Base-by-base conservation (phyloP, 1,284 basidiomycete genomes). In the Cryptococcus sp. region DNA sequence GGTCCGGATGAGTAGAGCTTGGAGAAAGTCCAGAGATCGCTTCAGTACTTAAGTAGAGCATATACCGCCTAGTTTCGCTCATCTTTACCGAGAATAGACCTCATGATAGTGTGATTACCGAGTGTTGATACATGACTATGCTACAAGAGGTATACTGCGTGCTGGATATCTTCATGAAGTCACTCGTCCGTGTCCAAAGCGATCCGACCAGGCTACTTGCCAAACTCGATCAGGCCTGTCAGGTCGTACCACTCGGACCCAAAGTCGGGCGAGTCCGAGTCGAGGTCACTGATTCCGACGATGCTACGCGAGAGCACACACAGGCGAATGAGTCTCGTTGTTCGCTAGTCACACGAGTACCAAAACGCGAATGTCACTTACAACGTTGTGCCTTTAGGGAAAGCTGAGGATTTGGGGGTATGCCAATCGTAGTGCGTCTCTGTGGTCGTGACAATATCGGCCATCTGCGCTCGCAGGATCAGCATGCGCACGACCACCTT, bases 171-270 rank as follows among this genome's bases (percentile, higher is more conserved):
- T 35, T 35, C 2, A 13, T 35, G 31, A 8, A 2, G 13, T 10
- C 31, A 5, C 7, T 35, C 8, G 13, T 3, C 7, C 13, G 31
- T 10, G 31, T 2, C 31, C 31, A 35, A 3, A 8, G 13, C 13
- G 31, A 35, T 5, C 10, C 8, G 31, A 10, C 31, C 31, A 35
- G 7, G 31, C 7, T 35, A 35, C 31, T 35, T 15, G 23, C 48
- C 56, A 22, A 62, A 62, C 6, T 25, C 41, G 17, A 64, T 23
- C 39, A 66, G 6, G 3, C 63, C 63, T 7, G 63, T 68, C 23
- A 73, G 52, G 61, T 73, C 71, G 59, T 69, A 73, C 69, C 70
- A 73, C 20, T 55, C 56, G 17, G 63, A 55, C 1, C 53, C 58
- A 13, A 35, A 35, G 13, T 35, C 31, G 8, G 31, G 31, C 13